A percentile compares a stretch with the other conserved stretches of the same genome.
Conservation (phyloP, 257 asterid genomes). For the Solanum bulbocastanum region DNA sequence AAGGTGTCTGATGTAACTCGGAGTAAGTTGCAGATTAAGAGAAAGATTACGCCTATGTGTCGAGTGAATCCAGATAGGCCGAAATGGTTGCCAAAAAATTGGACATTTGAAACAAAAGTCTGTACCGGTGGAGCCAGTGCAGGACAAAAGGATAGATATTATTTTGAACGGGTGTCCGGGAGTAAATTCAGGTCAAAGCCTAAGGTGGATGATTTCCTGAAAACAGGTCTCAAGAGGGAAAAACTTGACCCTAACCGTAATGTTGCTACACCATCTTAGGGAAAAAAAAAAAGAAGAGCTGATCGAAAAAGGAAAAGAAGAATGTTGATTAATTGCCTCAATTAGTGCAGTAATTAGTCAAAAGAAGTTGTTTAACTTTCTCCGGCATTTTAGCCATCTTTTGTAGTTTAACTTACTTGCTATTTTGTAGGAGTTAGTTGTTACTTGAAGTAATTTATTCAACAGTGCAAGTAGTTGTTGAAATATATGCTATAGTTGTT, state of each 20-base stretch:
- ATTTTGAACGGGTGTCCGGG: too few species aligned
- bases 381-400: background rate
- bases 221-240: background rate
- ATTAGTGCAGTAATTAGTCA: background rate
- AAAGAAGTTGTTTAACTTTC: background rate
- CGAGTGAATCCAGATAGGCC: background rate
- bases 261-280: background rate
- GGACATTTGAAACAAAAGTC: too few species aligned
- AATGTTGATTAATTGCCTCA: background rate
- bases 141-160: too few species aligned
- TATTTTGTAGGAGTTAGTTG: background rate
- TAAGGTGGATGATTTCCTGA: too few species aligned
- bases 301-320: background rate
- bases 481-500: background rate
- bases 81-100: background rate
- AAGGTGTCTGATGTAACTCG: background rate
- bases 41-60: background rate
- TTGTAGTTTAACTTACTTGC: too few species aligned
- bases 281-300: background rate
- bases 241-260: too few species aligned
- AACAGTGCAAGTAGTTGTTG: background rate
- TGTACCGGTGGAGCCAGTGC: background rate
- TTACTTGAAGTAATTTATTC: background rate
- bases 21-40: background rate
- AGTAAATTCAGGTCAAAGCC: too few species aligned